phyloP scores from a whole-genome alignment of 129 eudicot genomes.

The Pseudognaphalium luteoalbum region DNA sequence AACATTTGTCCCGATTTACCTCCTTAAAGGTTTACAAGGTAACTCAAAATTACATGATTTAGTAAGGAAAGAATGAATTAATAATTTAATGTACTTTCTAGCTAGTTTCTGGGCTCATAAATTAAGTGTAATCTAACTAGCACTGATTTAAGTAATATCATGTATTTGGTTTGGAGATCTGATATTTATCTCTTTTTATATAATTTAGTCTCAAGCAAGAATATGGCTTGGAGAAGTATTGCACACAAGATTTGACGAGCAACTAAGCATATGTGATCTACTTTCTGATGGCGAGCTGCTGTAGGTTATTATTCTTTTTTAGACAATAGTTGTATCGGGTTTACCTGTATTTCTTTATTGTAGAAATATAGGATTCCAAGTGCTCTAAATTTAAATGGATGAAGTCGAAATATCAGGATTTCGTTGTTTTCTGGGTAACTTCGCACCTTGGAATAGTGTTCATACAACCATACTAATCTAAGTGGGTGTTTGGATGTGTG shows the following conservation, averaged over 20 bases:
- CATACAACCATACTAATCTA: neutral
- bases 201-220: conserved; percentile 61
- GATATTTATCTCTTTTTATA: neutral
- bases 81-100: neutral
- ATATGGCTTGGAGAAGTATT: conserved; percentile 81
- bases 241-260: conserved; percentile 53
- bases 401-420: neutral
- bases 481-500: neutral
- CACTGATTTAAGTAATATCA: neutral
- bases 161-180: neutral
- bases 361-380: neutral
- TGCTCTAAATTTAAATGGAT: neutral
- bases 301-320: conserved; percentile 41
- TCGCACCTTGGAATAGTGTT: neutral
- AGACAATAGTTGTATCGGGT: neutral
- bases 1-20: neutral
- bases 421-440: neutral
- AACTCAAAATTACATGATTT: neutral
- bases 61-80: neutral
- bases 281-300: conserved; percentile 74
- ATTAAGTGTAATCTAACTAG: neutral
- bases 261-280: conserved; percentile 48
- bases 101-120: conserved; percentile 2
- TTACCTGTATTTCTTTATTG: neutral
- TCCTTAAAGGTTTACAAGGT: neutral